Percentiles rank a stretch among this genome's conserved stretches.
Conservation (phyloP, 129 eudicot species). For the Flaveria ramosissima region DNA sequence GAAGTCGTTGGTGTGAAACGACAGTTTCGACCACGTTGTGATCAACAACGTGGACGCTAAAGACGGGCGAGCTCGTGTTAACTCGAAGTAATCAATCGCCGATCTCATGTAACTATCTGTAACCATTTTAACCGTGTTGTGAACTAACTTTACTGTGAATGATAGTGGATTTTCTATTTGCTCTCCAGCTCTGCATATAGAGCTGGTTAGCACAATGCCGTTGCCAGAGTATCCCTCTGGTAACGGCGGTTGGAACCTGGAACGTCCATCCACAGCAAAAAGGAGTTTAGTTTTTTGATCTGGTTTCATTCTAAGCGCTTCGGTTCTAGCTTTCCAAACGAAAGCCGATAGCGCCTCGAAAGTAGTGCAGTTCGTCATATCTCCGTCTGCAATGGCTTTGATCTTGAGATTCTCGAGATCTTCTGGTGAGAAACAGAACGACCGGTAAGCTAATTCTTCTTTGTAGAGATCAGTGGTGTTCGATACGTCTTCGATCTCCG, state of each 20-base stretch:
- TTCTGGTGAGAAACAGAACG: constrained; percentile 67
- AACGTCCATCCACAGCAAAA: constrained; percentile 88
- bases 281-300: constrained; percentile 86
- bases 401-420: constrained; percentile 59
- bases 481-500: constrained; percentile 70
- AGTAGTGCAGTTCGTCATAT: constrained; percentile 56
- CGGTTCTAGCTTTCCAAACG: constrained; percentile 79
- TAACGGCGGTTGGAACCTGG: constrained; percentile 73
- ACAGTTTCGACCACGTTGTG: constrained; percentile 83
- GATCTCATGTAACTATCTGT: constrained; percentile 80
- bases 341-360: constrained; percentile 88
- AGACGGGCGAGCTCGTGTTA: constrained; percentile 83
- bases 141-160: constrained; percentile 60
- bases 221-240: constrained; percentile 80
- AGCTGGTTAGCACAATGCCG: constrained; percentile 71
- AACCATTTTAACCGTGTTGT: constrained; percentile 65
- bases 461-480: constrained; percentile 61
- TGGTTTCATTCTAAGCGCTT: constrained; percentile 58
- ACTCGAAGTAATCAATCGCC: constrained; percentile 78
- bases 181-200: constrained; percentile 70
- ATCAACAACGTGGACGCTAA: constrained; percentile 69
- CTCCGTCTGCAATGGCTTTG: constrained; percentile 52
- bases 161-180: constrained; percentile 55
- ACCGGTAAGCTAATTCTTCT: constrained; percentile 59
- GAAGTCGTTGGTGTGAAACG: constrained; percentile 76